phyloP scores from a whole-genome alignment of 805 yeast species.

The Sugiyamaella qingdaonensis region DNA sequence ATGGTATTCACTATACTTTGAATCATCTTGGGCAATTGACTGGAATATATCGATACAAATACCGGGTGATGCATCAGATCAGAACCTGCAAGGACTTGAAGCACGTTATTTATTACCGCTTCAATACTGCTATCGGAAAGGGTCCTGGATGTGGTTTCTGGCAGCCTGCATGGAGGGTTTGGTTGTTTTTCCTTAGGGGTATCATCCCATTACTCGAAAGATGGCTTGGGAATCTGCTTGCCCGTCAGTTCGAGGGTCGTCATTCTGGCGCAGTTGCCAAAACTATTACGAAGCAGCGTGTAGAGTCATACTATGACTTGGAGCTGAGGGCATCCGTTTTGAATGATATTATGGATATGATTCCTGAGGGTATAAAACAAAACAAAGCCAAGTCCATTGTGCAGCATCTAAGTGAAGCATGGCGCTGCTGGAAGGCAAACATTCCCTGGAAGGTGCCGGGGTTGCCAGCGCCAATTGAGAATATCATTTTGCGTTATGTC shows the following conservation, averaged over 20 bases:
- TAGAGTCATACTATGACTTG: constrained; percentile 90
- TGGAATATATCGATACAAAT: constrained; percentile 94
- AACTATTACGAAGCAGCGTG: constrained; percentile 91
- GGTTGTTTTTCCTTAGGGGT: constrained; percentile 91
- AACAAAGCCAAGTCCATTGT: constrained; percentile 80
- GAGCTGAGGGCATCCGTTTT: constrained; percentile 91
- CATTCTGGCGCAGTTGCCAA: constrained; percentile 87
- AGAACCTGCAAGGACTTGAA: constrained; percentile 93
- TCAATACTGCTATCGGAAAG: constrained; percentile 83
- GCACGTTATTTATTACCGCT: constrained; percentile 81
- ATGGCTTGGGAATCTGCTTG: constrained; percentile 88
- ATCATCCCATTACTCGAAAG: constrained; percentile 85
- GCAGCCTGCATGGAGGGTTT: constrained; percentile 99
- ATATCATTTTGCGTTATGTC: constrained; percentile 81
- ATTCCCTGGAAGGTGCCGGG: constrained; percentile 98
- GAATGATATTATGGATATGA: constrained; percentile 95
- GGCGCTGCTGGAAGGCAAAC: constrained; percentile 99
- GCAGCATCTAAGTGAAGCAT: constrained; percentile 95
- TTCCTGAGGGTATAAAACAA: constrained; percentile 89
- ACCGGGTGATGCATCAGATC: constrained; percentile 97
- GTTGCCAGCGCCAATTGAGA: constrained; percentile 83
- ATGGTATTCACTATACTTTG: constrained; percentile 83
- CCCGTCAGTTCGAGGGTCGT: constrained; percentile 95
- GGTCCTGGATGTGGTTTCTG: constrained; percentile 99
- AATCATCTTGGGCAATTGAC: constrained; percentile 95